Base-by-base conservation (phyloP, 2,329 filamentous ascomycete genomes). In the Neonectria coccinea region DNA sequence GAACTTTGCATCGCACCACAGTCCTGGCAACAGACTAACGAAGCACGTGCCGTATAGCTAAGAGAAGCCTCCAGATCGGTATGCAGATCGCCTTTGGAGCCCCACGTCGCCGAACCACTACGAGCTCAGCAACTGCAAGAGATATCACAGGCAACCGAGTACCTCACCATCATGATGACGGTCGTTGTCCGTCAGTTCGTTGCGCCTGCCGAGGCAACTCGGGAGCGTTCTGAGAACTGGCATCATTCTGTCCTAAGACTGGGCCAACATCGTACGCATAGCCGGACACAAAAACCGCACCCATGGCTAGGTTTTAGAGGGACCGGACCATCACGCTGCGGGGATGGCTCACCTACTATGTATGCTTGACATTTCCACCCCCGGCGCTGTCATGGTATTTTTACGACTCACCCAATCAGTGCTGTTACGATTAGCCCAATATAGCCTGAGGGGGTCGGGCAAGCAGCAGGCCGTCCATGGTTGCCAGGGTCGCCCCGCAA, bases 21-120 rank as follows among this genome's bases (percentile, higher is more conserved):
- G 36, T 51, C 56, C 62, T 61, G 20, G 62, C 48, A 64, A 31
- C 41, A 41, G 56, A 57, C 70, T 73, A 73, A 57, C 39, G 33
- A 67, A 64, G 71, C 71, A 73, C 62, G 69, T 64, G 54, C 69
- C 67, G 71, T 72, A 64, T 70, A 73, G 66, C 62, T 62, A 65
- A 57, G 55, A 70, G 69, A 58, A 41, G 56, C 59, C 65, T 62
- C 54, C 53, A 68, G 62, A 72, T 70, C 67, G 66, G 65, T 55
- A 69, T 73, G 62, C 55, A 72, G 62, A 64, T 65, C 68, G 50
- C 59, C 64, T 18, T 56, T 51, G 39, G 39, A 36, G 59, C 61
- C 55, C 65, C 70, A 64, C 44, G 58, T 55, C 59, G 20, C 48
- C n/a, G 36, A 48, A 41, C 45, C 44, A 27, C 48, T 36, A 27